Evolutionary conservation across 1,284 basidiomycete species (phyloP).

Genomic region (Naganishia cerealis): DNA sequence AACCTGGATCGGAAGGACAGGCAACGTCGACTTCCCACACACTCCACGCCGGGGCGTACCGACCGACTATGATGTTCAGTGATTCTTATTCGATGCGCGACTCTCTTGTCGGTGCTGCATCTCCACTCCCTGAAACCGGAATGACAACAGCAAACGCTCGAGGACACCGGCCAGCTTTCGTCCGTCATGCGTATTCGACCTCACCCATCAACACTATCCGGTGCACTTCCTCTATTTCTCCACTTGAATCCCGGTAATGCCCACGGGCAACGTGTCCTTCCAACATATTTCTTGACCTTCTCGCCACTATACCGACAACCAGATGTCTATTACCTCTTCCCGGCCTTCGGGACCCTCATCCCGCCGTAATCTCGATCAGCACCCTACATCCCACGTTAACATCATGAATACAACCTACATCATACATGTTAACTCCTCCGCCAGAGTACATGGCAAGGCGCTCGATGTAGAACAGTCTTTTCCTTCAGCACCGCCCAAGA

Average conservation of each 20-base stretch:
- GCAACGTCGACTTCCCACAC: too few species aligned
- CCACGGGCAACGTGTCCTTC: not conserved
- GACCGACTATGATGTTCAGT: not conserved
- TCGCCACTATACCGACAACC: conserved; percentile 2
- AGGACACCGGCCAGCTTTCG: not conserved
- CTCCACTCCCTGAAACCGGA: not conserved
- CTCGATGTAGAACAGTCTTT: not conserved
- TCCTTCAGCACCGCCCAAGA: not conserved
- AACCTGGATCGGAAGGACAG: not conserved
- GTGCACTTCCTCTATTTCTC: not conserved
- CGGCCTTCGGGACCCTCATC: not conserved
- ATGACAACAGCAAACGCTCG: not conserved
- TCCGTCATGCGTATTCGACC: conserved; percentile 3
- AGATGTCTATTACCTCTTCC: not conserved
- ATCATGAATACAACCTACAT: too few species aligned
- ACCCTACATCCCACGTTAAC: too few species aligned
- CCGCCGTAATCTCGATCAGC: too few species aligned
- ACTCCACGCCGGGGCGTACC: not conserved
- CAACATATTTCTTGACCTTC: not conserved
- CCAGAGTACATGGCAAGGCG: not conserved
- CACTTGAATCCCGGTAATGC: not conserved
- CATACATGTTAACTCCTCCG: too few species aligned
- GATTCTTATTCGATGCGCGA: not conserved
- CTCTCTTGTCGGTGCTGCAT: not conserved
- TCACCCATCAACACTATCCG: not conserved